Evolutionary conservation across 495 filamentous ascomycete genomes (phyloP).

Genomic region (Aspergillus saccharolyticus): DNA sequence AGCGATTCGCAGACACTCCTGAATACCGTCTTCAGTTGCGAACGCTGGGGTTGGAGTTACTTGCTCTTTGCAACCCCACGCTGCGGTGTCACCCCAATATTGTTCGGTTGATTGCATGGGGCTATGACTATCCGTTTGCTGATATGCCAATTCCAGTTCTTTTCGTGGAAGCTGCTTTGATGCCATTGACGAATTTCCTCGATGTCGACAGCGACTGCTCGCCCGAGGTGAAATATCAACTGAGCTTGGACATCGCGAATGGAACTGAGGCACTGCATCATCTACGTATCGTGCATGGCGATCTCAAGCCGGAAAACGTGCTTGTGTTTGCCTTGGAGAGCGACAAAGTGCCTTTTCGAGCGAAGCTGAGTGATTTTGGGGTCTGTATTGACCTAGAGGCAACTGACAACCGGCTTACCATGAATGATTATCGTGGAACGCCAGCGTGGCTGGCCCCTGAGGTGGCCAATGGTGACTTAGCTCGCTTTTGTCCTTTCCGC

Average conservation of each 20-base stretch:
- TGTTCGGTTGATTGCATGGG: slow-evolving; percentile 21
- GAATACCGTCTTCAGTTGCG: slow-evolving; percentile 12
- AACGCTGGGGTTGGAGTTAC: slow-evolving; percentile 6
- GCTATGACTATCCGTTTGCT: slow-evolving; percentile 20
- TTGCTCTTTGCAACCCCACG: slow-evolving; percentile 11
- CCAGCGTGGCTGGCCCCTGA: slow-evolving; percentile 24
- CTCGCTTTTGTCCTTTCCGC: slow-evolving; percentile 1
- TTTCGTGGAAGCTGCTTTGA: slow-evolving; percentile 20
- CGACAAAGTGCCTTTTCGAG: slow-evolving; percentile 21
- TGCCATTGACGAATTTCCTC: slow-evolving; percentile 17
- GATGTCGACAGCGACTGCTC: not conserved
- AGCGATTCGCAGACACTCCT: slow-evolving; percentile 3
- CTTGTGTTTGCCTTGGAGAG: slow-evolving; percentile 24
- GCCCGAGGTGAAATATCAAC: slow-evolving; percentile 13
- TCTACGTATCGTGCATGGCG: slow-evolving; percentile 60
- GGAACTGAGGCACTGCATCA: slow-evolving; percentile 70
- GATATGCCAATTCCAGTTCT: slow-evolving; percentile 18
- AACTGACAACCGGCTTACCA: slow-evolving; percentile 8
- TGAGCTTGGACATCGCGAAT: slow-evolving; percentile 47
- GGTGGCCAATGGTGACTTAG: not conserved
- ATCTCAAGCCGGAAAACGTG: slow-evolving; percentile 37
- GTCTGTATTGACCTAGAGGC: slow-evolving; percentile 21
- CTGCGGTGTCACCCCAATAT: slow-evolving; percentile 17
- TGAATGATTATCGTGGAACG: slow-evolving; percentile 21
- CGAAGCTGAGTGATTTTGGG: slow-evolving; percentile 29